Percentiles rank a stretch among this genome's conserved stretches.
These are phyloP conservation scores for Ganoderma meredithae DNA, from an alignment of 1,284 basidiomycete species.

Conservation along the genomic window DNA sequence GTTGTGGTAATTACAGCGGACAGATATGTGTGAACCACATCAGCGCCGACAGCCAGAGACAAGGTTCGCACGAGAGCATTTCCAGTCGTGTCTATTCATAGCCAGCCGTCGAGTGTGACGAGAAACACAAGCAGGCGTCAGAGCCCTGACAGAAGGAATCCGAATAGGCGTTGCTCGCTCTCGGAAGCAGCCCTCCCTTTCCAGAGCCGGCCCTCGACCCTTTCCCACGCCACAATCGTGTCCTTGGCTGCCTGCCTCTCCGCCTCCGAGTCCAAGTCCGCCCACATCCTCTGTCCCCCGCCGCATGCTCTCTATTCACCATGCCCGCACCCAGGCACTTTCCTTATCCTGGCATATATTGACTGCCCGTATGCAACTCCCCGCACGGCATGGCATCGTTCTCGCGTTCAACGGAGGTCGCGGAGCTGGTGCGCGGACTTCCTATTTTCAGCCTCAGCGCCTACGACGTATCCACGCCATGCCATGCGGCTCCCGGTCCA, in stretches of 20 bases:
- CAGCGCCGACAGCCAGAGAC: conserved; percentile 4
- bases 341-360: background rate
- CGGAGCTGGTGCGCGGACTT: conserved; percentile 5
- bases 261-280: background rate
- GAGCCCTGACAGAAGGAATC: conserved; percentile 27
- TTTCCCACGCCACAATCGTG: conserved; percentile 33
- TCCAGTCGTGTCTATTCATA: conserved; percentile 21
- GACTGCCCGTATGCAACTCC: background rate
- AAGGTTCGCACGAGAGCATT: conserved; percentile 7
- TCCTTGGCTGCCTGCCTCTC: background rate
- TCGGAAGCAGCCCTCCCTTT: conserved; percentile 7
- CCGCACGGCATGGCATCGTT: background rate
- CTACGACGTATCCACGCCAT: conserved; percentile 7
- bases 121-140: conserved; percentile 17
- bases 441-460: background rate
- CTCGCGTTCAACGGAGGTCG: background rate
- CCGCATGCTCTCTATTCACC: background rate
- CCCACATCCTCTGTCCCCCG: background rate
- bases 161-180: conserved; percentile 22
- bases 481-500: conserved; percentile 1
- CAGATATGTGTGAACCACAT: conserved; percentile 4
- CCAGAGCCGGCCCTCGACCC: conserved; percentile 2
- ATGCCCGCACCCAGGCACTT: background rate
- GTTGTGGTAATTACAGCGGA: conserved; percentile 13
- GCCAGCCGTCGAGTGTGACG: conserved; percentile 17